Evolutionary conservation across 257 asterid species (phyloP).

Genomic region (Linderniella brevidens): DNA sequence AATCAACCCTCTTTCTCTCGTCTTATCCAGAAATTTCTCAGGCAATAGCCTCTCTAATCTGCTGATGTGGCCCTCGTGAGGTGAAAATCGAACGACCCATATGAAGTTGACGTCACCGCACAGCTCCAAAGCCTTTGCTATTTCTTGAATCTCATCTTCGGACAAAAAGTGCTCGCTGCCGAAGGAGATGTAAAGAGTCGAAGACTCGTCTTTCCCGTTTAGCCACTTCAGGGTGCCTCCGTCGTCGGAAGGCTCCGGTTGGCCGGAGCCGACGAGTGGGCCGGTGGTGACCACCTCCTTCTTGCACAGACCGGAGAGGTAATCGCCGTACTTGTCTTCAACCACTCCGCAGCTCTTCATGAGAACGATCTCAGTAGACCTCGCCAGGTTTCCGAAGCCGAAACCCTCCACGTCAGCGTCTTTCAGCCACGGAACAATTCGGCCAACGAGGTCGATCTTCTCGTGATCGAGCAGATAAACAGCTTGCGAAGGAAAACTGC

Average conservation of each 20-base stretch:
- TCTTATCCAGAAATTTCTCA: conserved; percentile 22
- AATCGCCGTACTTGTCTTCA: conserved; percentile 23
- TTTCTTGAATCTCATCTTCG: conserved; percentile 16
- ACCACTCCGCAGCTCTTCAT: conserved; percentile 16
- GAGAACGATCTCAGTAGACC: conserved; percentile 14
- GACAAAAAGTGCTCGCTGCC: conserved; percentile 32
- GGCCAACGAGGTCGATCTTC: not conserved
- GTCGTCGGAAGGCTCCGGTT: not conserved
- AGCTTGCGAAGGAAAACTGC: conserved; percentile 14
- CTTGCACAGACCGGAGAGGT: conserved; percentile 13
- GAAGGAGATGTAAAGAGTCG: conserved; percentile 25
- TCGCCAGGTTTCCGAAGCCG: conserved; percentile 13
- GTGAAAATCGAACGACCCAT: conserved; percentile 29
- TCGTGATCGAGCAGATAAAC: conserved; percentile 12
- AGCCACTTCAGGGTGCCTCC: conserved; percentile 20
- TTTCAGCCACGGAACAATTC: conserved; percentile 1
- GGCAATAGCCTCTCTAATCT: conserved; percentile 14
- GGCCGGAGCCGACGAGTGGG: conserved; percentile 14
- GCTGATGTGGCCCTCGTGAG: conserved; percentile 2
- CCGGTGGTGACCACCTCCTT: conserved; percentile 16
- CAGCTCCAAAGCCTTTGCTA: conserved; percentile 24
- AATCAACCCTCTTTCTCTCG: conserved; percentile 17
- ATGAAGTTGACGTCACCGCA: conserved; percentile 18
- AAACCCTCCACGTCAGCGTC: conserved; percentile 14
- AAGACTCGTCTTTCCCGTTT: conserved; percentile 9